Percentiles rank a stretch among this genome's conserved stretches.
These are phyloP conservation scores for Amanita rubescens DNA, from an alignment of 768 basidiomycete genomes.

Conservation along the genomic window DNA sequence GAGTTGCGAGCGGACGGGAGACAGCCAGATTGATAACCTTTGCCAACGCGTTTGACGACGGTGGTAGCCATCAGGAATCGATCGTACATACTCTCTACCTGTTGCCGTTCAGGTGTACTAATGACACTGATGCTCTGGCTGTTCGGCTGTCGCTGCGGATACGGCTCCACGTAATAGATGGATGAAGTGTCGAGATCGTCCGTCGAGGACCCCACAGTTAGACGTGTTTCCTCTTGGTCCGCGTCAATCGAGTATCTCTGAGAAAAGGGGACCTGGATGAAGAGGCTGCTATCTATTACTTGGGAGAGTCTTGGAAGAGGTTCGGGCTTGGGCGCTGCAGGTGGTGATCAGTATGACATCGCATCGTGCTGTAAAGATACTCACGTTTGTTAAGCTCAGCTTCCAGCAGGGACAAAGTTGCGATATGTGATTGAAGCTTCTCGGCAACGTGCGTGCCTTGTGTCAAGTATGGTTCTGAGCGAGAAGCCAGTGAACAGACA, in stretches of 20 bases:
- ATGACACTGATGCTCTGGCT: constrained; percentile 28
- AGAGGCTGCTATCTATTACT: constrained; percentile 61
- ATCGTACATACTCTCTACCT: constrained; percentile 72
- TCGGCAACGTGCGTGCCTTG: constrained; percentile 49
- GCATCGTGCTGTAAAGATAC: constrained; percentile 15
- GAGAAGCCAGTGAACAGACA: constrained; percentile 16
- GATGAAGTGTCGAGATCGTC: constrained; percentile 53
- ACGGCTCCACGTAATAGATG: constrained; percentile 57
- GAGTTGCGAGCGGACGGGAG: constrained; percentile 34
- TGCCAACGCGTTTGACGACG: constrained; percentile 72
- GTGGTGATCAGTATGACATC: constrained; percentile 1
- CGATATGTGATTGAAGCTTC: constrained; percentile 56
- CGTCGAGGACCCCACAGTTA: constrained; percentile 24
- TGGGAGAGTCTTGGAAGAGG: constrained; percentile 55
- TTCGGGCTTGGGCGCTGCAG: constrained; percentile 29
- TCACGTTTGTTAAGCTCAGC: constrained; percentile 58
- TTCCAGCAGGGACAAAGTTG: constrained; percentile 56
- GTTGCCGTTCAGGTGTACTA: constrained; percentile 52
- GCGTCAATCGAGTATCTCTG: constrained; percentile 29
- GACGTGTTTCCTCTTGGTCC: constrained; percentile 17
- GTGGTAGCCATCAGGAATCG: constrained; percentile 77
- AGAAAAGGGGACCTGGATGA: constrained; percentile 48
- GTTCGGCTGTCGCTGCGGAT: constrained; percentile 40
- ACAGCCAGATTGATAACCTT: constrained; percentile 74
- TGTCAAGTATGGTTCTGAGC: constrained; percentile 47